Evolutionary conservation across 495 filamentous ascomycete genomes (phyloP).

Genomic region (Physcia stellaris): DNA sequence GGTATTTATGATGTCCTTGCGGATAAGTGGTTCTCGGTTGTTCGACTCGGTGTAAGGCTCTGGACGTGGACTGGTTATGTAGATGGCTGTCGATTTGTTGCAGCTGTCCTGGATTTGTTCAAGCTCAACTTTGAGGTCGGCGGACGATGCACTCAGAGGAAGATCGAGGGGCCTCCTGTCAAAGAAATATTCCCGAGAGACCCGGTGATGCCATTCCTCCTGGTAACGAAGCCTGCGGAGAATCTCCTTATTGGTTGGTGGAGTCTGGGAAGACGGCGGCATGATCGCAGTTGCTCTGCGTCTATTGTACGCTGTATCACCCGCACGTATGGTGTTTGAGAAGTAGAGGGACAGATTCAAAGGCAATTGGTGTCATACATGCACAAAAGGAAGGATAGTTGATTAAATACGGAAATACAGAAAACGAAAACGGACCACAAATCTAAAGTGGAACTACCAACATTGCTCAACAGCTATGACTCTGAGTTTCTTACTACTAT

Average conservation of each 20-base stretch:
- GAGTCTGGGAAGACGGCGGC: too few relatives aligned
- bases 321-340: too few relatives aligned
- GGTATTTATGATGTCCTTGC: background rate
- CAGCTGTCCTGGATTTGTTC: conserved; percentile 3
- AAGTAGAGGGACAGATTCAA: too few relatives aligned
- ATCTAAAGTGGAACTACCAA: too few relatives aligned
- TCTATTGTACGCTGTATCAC: too few relatives aligned
- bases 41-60: background rate
- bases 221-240: conserved; percentile 4
- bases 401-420: too few relatives aligned
- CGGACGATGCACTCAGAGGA: conserved; percentile 1
- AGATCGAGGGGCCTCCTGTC: background rate
- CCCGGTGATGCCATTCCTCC: conserved; percentile 5
- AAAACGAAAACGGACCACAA: too few relatives aligned
- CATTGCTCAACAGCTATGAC: too few relatives aligned
- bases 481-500: too few relatives aligned
- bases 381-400: too few relatives aligned
- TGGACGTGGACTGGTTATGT: background rate
- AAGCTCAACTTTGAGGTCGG: background rate
- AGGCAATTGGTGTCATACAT: too few relatives aligned
- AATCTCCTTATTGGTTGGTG: background rate
- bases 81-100: conserved; percentile 3
- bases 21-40: background rate
- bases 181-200: conserved; percentile 7
- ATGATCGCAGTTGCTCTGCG: too few relatives aligned